Percentiles rank a stretch among this genome's conserved stretches.
phyloP scores from a whole-genome alignment of 805 yeast genomes.

The Zygosaccharomyces pseudorouxii region DNA sequence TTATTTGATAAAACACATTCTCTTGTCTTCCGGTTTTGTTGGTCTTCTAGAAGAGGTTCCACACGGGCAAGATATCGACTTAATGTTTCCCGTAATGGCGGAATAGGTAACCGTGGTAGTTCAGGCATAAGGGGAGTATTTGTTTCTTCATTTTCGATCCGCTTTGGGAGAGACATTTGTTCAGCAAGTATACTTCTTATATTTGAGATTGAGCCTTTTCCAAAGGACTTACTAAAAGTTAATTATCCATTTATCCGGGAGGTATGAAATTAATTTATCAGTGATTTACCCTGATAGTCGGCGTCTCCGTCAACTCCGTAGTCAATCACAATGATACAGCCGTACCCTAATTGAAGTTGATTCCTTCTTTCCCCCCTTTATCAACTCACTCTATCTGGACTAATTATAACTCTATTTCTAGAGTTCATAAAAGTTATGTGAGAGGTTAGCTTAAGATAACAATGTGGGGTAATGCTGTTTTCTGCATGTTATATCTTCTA shows the following conservation, averaged over 20 bases:
- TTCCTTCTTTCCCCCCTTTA: neutral
- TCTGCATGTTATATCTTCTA: neutral
- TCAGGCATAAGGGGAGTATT: neutral
- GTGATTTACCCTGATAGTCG: neutral
- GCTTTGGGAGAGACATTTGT: neutral
- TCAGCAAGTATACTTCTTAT: neutral
- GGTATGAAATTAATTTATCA: neutral
- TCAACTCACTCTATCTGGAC: neutral
- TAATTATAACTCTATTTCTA: neutral
- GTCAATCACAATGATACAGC: neutral
- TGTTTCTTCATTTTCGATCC: neutral
- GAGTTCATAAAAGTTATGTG: neutral
- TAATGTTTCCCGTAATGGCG: slow-evolving; percentile 66
- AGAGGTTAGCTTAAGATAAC: neutral
- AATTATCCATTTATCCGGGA: slow-evolving; percentile 4
- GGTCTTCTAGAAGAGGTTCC: slow-evolving; percentile 75
- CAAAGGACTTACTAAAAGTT: neutral
- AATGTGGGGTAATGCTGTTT: neutral
- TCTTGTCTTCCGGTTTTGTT: slow-evolving; percentile 59
- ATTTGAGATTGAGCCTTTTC: neutral
- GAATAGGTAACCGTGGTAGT: slow-evolving; percentile 59
- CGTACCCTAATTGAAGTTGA: neutral
- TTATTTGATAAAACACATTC: slow-evolving; percentile 39
- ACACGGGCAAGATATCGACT: slow-evolving; percentile 58
- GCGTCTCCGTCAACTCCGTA: neutral